Evolutionary conservation across 768 basidiomycete species (phyloP).

Genomic region (Phylloporus sp.): DNA sequence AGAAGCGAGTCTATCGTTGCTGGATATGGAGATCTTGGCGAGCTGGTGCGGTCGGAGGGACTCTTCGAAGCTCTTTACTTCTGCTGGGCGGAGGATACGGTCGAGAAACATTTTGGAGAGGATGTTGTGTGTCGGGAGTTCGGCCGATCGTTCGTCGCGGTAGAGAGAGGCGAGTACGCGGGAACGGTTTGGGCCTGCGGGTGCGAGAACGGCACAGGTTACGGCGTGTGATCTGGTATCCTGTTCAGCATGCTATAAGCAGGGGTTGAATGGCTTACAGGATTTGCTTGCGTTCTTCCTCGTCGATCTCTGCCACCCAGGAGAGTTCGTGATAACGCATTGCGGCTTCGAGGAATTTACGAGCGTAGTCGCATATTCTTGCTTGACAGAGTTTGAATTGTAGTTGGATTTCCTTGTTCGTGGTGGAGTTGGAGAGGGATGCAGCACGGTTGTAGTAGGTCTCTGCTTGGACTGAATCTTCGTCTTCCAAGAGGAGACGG

Average conservation of each 20-base stretch:
- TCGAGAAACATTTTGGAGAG: slow-evolving; percentile 98
- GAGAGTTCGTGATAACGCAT: slow-evolving; percentile 92
- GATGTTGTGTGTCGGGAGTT: slow-evolving; percentile 81
- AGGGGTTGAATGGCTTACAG: slow-evolving; percentile 54
- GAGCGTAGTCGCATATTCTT: slow-evolving; percentile 84
- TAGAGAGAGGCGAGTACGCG: slow-evolving; percentile 89
- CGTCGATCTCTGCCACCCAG: slow-evolving; percentile 86
- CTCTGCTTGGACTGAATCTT: slow-evolving; percentile 96
- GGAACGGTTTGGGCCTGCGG: slow-evolving; percentile 94
- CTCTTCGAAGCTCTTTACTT: slow-evolving; percentile 85
- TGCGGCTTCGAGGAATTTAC: slow-evolving; percentile 93
- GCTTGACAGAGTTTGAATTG: slow-evolving; percentile 93
- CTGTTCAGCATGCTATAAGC: slow-evolving; percentile 2
- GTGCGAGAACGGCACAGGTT: slow-evolving; percentile 93
- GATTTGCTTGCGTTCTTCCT: slow-evolving; percentile 86
- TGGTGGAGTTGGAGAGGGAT: slow-evolving; percentile 74
- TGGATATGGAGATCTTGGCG: slow-evolving; percentile 82
- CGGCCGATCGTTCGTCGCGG: slow-evolving; percentile 83
- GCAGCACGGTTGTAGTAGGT: slow-evolving; percentile 97
- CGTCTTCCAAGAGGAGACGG: slow-evolving; percentile 89
- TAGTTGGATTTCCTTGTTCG: slow-evolving; percentile 73
- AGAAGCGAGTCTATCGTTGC: slow-evolving; percentile 75
- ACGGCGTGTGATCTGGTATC: slow-evolving; percentile 74
- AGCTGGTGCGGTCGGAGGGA: slow-evolving; percentile 90
- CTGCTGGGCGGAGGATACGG: slow-evolving; percentile 85